Conservation (phyloP, 1,284 basidiomycete genomes). For the Lignosus rhinocerotis region DNA sequence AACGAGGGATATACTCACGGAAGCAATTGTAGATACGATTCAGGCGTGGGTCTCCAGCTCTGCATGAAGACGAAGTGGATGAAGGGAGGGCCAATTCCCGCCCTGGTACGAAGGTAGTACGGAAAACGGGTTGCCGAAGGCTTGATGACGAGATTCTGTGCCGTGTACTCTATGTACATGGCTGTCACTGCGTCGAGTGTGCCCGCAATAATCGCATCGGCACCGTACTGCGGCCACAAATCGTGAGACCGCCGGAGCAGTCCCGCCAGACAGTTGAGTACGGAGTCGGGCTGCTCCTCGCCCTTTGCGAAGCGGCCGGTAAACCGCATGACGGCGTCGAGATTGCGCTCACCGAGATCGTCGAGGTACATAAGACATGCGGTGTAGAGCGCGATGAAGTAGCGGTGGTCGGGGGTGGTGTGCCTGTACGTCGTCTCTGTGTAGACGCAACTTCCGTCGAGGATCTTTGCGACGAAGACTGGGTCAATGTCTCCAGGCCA, state of each 20-base stretch:
- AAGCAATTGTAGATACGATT: slow-evolving; percentile 17
- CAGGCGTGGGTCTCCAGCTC: slow-evolving; percentile 9
- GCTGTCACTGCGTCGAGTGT: slow-evolving; percentile 19
- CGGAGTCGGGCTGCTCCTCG: slow-evolving; percentile 12
- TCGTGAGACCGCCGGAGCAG: slow-evolving; percentile 9
- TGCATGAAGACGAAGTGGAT: slow-evolving; percentile 17
- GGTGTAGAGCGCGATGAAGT: slow-evolving; percentile 17
- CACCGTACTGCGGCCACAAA: slow-evolving; percentile 14
- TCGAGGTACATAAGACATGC: slow-evolving; percentile 20
- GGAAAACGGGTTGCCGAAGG: slow-evolving; percentile 17
- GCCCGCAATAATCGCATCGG: slow-evolving; percentile 17
- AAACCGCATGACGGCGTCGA: slow-evolving; percentile 17
- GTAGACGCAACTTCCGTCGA: slow-evolving; percentile 14
- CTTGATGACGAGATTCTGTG: slow-evolving; percentile 6
- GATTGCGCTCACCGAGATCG: slow-evolving; percentile 8
- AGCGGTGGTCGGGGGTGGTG: slow-evolving; percentile 11
- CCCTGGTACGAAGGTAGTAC: slow-evolving; percentile 13
- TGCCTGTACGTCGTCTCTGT: slow-evolving; percentile 18
- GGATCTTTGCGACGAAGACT: slow-evolving; percentile 5
- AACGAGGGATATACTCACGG: slow-evolving; percentile 8
- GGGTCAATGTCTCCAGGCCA: slow-evolving; percentile 5
- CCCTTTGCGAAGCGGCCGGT: slow-evolving; percentile 12
- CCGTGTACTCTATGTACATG: slow-evolving; percentile 15
- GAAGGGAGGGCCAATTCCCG: slow-evolving; percentile 18
- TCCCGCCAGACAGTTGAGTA: slow-evolving; percentile 13